Evolutionary conservation across 148 eudicot genomes (phyloP).

Genomic region (Camellia lanceoleosa): DNA sequence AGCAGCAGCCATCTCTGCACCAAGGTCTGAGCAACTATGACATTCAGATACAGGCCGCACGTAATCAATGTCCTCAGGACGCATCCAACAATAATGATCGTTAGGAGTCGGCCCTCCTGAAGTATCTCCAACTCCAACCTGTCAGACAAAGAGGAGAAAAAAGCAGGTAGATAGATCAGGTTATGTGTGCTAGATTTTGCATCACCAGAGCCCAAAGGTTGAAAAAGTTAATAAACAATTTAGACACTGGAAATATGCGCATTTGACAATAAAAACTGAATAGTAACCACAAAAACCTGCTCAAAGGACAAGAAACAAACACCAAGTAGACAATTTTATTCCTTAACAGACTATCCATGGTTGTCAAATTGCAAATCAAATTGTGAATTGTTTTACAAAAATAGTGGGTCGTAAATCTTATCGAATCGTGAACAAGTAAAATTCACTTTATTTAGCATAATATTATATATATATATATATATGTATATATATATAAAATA

Average conservation of each 20-base stretch:
- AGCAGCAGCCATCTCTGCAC: slow-evolving; percentile 91
- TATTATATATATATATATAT: no score
- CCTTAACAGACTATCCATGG: background rate
- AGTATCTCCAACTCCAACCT: slow-evolving; percentile 84
- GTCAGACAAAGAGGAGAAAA: slow-evolving; percentile 16
- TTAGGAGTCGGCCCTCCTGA: slow-evolving; percentile 66
- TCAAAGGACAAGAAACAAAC: background rate
- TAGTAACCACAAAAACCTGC: background rate
- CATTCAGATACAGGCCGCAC: slow-evolving; percentile 57
- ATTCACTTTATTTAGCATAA: no score
- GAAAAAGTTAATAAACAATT: background rate
- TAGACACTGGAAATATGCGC: background rate
- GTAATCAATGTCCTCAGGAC: slow-evolving; percentile 89
- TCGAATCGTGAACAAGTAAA: no score
- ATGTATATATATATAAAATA: no score
- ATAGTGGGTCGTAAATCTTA: no score
- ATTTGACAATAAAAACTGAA: background rate
- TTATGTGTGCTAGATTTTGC: background rate
- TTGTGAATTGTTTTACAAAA: background rate
- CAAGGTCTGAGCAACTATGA: slow-evolving; percentile 72
- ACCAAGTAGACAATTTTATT: background rate
- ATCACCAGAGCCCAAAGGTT: background rate
- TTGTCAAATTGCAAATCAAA: background rate
- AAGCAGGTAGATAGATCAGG: background rate
- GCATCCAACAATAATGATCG: slow-evolving; percentile 91